Conservation (phyloP, 179 eudicot species). For the Nepenthes alata region DNA sequence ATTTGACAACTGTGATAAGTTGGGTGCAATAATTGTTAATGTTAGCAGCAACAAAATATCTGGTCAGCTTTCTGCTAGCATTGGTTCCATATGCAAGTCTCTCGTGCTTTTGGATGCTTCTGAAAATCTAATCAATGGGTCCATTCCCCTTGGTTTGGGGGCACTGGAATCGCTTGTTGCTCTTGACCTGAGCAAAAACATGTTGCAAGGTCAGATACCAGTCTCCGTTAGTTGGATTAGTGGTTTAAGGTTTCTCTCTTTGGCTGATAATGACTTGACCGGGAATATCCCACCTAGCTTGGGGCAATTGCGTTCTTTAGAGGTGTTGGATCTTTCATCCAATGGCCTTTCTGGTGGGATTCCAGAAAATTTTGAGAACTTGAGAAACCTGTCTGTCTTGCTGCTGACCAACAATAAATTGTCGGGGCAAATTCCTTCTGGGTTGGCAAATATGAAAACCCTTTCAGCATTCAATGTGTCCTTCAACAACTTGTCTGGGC, state of each 20-base stretch:
- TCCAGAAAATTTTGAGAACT: constrained; percentile 6
- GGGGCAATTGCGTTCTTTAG: constrained; percentile 32
- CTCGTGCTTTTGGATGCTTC: constrained; percentile 37
- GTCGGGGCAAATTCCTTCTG: constrained; percentile 37
- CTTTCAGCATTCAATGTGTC: constrained; percentile 35
- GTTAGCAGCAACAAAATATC: constrained; percentile 25
- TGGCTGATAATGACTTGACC: constrained; percentile 21
- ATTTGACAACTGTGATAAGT: constrained; percentile 28
- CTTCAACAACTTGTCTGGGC: constrained; percentile 45
- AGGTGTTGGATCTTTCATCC: constrained; percentile 37
- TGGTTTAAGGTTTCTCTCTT: constrained; percentile 27
- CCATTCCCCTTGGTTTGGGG: constrained; percentile 30
- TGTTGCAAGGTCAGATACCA: constrained; percentile 34
- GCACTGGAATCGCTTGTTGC: constrained; percentile 24
- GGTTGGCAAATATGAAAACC: constrained; percentile 24
- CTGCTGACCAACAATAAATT: constrained; percentile 37
- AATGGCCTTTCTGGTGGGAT: constrained; percentile 39
- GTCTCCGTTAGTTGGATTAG: constrained; percentile 21
- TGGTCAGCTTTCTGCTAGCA: constrained; percentile 27
- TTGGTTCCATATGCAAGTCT: constrained; percentile 24
- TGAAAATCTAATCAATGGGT: constrained; percentile 27
- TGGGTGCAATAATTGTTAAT: constrained; percentile 27
- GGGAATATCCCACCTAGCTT: constrained; percentile 29
- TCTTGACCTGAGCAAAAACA: constrained; percentile 36
- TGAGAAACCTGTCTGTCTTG: constrained; percentile 32